Percentiles rank a stretch among this genome's conserved stretches.
These are phyloP conservation scores for Coemansia sp. DNA, from an alignment of 192 early-diverging fungal genomes.

Conservation along the genomic window DNA sequence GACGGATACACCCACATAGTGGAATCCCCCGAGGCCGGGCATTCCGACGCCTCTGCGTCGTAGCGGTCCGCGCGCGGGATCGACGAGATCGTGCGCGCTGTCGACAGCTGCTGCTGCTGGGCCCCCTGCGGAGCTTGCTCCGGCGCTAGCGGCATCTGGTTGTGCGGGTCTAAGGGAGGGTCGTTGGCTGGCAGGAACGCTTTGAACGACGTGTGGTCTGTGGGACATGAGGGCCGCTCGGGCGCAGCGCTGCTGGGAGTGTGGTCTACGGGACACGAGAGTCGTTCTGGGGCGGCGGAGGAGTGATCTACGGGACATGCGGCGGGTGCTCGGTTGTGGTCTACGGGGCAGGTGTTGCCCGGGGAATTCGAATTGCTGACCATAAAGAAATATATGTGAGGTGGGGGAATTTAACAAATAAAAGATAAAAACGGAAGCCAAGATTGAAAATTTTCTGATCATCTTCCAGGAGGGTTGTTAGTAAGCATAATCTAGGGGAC, in stretches of 20 bases:
- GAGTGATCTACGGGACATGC: neutral
- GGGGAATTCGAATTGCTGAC: conserved; percentile 2
- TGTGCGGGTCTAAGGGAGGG: conserved; percentile 54
- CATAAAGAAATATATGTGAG: neutral
- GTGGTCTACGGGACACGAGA: conserved; percentile 43
- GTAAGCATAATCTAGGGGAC: neutral
- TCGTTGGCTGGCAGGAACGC: conserved; percentile 46
- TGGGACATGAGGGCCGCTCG: conserved; percentile 50
- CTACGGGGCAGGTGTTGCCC: conserved; percentile 16
- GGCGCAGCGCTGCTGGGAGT: neutral
- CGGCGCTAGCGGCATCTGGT: conserved; percentile 64
- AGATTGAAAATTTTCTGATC: neutral
- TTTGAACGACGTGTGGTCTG: conserved; percentile 55
- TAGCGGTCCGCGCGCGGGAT: conserved; percentile 70
- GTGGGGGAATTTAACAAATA: neutral
- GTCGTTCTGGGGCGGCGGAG: neutral
- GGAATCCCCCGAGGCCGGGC: conserved; percentile 28
- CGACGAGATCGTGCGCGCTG: conserved; percentile 68
- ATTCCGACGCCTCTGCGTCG: conserved; percentile 44
- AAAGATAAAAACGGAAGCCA: neutral
- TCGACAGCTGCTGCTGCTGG: conserved; percentile 56
- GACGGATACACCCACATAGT: conserved; percentile 85
- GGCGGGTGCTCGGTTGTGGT: conserved; percentile 1
- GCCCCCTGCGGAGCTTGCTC: conserved; percentile 47
- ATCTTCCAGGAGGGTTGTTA: neutral